A percentile compares a stretch with the other conserved stretches of the same genome.
phyloP scores from a whole-genome alignment of 2,329 filamentous ascomycete species.

The Magnaporthiopsis incrustans region DNA sequence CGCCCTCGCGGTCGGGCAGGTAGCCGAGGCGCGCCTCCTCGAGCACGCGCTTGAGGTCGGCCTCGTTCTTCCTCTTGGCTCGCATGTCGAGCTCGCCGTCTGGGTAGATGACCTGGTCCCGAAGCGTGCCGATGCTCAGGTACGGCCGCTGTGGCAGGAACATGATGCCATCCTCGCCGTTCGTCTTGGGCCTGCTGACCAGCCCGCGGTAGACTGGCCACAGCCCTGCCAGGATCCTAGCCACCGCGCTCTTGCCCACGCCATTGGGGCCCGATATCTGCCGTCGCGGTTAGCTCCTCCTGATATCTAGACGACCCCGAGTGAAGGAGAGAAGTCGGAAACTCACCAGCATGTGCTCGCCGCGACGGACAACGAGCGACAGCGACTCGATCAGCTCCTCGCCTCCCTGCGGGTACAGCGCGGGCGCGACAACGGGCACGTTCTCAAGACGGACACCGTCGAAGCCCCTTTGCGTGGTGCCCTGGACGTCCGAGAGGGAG shows the following conservation, averaged over 20 bases:
- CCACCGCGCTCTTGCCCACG: conserved; percentile 83
- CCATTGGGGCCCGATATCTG: conserved; percentile 89
- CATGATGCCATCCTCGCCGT: conserved; percentile 90
- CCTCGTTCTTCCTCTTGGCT: conserved; percentile 67
- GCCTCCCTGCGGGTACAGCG: conserved; percentile 79
- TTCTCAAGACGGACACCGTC: conserved; percentile 90
- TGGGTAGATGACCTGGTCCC: conserved; percentile 96
- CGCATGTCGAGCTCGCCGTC: conserved; percentile 94
- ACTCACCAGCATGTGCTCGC: conserved; percentile 74
- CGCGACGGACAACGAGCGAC: conserved; percentile 79
- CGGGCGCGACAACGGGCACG: conserved; percentile 85
- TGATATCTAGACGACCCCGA: neutral
- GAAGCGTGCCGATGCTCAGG: conserved; percentile 80
- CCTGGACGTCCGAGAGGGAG: conserved; percentile 84
- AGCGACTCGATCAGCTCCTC: conserved; percentile 86
- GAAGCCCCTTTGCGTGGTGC: conserved; percentile 89
- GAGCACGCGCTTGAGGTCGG: conserved; percentile 68
- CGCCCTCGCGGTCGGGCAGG: conserved; percentile 83
- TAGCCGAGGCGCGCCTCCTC: conserved; percentile 84
- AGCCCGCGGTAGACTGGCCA: conserved; percentile 96
- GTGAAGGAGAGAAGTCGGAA: neutral
- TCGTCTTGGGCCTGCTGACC: conserved; percentile 74
- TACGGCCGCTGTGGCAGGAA: conserved; percentile 94
- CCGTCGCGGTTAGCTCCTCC: neutral
- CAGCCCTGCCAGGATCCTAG: conserved; percentile 79